Evolutionary conservation across 2,329 filamentous ascomycete genomes (phyloP), one percentile per base, ranked within the genome.

Genomic region (Dactylella cylindrospora): DNA sequence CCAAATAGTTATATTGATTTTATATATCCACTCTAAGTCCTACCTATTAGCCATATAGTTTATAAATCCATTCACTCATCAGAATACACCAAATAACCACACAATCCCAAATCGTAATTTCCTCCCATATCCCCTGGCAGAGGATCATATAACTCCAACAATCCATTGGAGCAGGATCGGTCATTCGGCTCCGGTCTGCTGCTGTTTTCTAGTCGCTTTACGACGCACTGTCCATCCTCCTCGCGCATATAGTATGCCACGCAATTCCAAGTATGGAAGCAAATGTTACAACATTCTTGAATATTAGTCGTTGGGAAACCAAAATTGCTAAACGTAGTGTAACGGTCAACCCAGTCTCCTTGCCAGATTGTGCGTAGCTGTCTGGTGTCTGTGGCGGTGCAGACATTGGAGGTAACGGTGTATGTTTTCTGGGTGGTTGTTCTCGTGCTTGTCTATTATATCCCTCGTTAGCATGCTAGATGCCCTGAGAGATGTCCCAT

Each of bases 211-310:
- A 23, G 29, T 4, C 28, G 26, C 5, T 47, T n/a, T 7, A 61
- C 43, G 2, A 33, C 43, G 19, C 55, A 61, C 17, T 43, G 23
- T 8, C 38, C 41, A 12, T 43, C 20, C 8, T 53, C 46, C 2
- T 47, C 35, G 19, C 38, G 26, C 15, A 62, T 45, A 19, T 44
- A 62, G 20, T 54, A 62, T n/a, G 29, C 43, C 5, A 49, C 36
- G 15, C 57, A 62, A 15, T 62, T 54, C 26, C 13, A 40, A 1
- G 43, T 54, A 12, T 54, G 35, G 32, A 54, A 62, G 20, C 57
- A 62, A 6, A 62, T 43, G 15, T 50, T 62, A 23, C 57, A 62
- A 33, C 57, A 62, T 33, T 54, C 33, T 19, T 54, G 57, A 9
- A 38, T 17, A 38, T 38, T 19, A 3, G 33, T 40, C 1, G 39